Conservation (phyloP, 805 yeast genomes). For the Yarrowia sp. region DNA sequence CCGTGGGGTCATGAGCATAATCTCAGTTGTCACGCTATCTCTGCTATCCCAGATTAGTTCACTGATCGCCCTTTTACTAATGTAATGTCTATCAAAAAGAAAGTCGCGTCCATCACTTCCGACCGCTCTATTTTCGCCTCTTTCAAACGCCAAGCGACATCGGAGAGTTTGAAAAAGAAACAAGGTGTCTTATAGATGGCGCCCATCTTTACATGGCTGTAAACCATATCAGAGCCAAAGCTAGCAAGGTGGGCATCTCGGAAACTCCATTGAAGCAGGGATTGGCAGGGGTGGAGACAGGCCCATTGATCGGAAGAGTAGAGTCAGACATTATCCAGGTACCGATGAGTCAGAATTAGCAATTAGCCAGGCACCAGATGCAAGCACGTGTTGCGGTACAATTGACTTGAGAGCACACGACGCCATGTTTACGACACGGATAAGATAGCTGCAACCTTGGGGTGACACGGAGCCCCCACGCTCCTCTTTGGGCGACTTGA, state of each 20-base stretch:
- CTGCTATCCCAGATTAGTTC: not conserved
- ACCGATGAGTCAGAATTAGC: not conserved
- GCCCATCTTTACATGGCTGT: not conserved
- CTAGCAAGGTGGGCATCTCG: slow-evolving; percentile 1
- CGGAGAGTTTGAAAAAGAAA: not conserved
- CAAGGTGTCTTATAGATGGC: too few species aligned
- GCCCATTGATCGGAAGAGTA: not conserved
- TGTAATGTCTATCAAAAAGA: not conserved
- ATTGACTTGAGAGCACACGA: too few species aligned
- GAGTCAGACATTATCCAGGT: not conserved
- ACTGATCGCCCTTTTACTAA: not conserved
- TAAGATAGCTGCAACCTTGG: too few species aligned
- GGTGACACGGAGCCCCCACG: not conserved
- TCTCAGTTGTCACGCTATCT: too few species aligned
- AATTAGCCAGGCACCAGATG: not conserved
- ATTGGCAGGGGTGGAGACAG: slow-evolving; percentile 3
- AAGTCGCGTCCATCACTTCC: not conserved
- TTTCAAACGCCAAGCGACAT: too few species aligned
- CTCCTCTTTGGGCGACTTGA: not conserved
- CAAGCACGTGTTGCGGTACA: too few species aligned
- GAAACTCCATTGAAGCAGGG: not conserved
- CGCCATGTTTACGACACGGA: too few species aligned
- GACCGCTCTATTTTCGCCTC: too few species aligned
- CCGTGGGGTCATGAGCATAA: too few species aligned
- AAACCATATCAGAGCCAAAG: not conserved